Evolutionary conservation across 352 stramenopile species (phyloP).

Genomic region (Pythium monospermum): DNA sequence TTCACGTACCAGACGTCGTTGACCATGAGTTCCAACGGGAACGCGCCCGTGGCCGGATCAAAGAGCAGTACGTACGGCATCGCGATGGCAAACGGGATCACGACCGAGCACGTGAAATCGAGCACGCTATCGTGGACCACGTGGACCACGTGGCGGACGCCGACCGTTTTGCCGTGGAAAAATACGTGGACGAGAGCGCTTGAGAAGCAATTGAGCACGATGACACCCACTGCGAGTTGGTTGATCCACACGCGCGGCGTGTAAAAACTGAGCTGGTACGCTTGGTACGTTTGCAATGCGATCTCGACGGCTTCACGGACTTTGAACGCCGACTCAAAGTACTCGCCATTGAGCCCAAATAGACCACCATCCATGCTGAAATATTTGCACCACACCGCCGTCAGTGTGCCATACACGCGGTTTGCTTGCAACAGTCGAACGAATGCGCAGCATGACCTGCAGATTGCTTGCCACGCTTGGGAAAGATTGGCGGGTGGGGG

Average conservation of each 20-base stretch:
- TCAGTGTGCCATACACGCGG: no score
- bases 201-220: constrained; percentile 19
- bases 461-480: no score
- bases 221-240: constrained; percentile 1
- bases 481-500: no score
- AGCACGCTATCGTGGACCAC: constrained; percentile 11
- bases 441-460: no score
- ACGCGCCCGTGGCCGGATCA: constrained; percentile 3
- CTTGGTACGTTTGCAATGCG: constrained; percentile 11
- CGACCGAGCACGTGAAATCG: constrained; percentile 14
- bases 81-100: constrained; percentile 19
- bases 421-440: no score
- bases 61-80: constrained; percentile 14
- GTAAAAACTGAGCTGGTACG: constrained; percentile 9
- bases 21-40: constrained; percentile 17
- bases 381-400: no score
- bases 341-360: constrained; percentile 4
- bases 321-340: constrained; percentile 7
- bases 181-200: constrained; percentile 7
- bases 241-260: constrained; percentile 15
- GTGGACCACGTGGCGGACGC: constrained; percentile 2
- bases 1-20: constrained; percentile 19
- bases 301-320: constrained; percentile 6
- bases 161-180: background rate
- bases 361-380: no score